These are phyloP conservation scores for Deakozyma indianensis DNA, from an alignment of 805 yeast genomes.

Conservation along the genomic window DNA sequence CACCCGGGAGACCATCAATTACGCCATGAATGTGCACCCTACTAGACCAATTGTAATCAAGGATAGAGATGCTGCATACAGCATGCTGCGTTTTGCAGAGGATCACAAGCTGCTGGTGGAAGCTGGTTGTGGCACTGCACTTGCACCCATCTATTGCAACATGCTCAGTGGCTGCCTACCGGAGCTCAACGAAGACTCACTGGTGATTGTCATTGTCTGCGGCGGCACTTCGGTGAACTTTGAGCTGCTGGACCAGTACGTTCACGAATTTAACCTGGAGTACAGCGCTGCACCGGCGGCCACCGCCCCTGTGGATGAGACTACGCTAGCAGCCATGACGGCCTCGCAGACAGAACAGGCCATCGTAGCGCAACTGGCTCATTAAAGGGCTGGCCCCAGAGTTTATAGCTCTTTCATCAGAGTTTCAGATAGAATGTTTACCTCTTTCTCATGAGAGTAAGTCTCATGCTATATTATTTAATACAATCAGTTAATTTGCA, in stretches of 20 bases:
- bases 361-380: background rate
- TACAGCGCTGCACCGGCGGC: background rate
- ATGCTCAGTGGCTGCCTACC: slow-evolving; percentile 12
- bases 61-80: slow-evolving; percentile 37
- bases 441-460: too few relatives aligned
- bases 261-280: slow-evolving; percentile 1
- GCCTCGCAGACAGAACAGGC: background rate
- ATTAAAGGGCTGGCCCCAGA: background rate
- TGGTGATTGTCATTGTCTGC: slow-evolving; percentile 43
- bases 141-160: slow-evolving; percentile 24
- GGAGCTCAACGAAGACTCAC: slow-evolving; percentile 23
- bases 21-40: slow-evolving; percentile 23
- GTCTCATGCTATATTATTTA: too few relatives aligned
- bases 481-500: too few relatives aligned
- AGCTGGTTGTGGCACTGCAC: slow-evolving; percentile 59
- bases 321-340: slow-evolving; percentile 1
- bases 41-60: slow-evolving; percentile 29
- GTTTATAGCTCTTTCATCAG: background rate
- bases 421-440: slow-evolving; percentile 3
- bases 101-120: slow-evolving; percentile 38
- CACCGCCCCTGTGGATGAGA: background rate
- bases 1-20: slow-evolving; percentile 29
- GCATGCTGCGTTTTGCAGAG: slow-evolving; percentile 34
- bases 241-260: slow-evolving; percentile 12
- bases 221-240: slow-evolving; percentile 31